A percentile compares a stretch with the other conserved stretches of the same genome.
Evolutionary conservation across 2,329 filamentous ascomycete genomes (phyloP).

Genomic region (Verticillium zaregamsianum): DNA sequence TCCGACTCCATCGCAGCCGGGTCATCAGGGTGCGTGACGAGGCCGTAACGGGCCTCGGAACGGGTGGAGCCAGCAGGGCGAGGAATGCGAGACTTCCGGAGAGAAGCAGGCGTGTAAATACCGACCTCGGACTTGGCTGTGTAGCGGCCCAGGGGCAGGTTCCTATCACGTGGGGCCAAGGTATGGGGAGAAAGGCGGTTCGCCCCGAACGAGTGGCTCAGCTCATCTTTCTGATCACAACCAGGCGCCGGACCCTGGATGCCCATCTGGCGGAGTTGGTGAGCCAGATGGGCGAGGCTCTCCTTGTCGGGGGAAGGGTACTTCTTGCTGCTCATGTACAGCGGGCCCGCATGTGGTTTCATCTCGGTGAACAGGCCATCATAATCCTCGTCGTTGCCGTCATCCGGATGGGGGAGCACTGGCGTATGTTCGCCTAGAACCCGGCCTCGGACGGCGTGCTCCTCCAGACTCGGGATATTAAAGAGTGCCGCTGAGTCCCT

Average conservation of each 20-base stretch:
- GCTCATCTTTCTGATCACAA: conserved; percentile 2
- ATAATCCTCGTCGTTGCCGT: not conserved
- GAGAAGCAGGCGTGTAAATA: not conserved
- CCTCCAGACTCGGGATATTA: not conserved
- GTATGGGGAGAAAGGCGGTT: conserved; percentile 2
- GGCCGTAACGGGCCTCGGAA: conserved; percentile 20
- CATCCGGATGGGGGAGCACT: not conserved
- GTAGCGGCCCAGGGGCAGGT: conserved; percentile 16
- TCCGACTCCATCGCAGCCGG: conserved; percentile 23
- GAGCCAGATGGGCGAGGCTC: conserved; percentile 31
- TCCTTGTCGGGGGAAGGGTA: conserved; percentile 41
- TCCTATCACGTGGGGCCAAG: conserved; percentile 22
- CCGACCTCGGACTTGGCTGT: not conserved
- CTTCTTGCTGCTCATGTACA: conserved; percentile 28
- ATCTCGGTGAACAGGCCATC: not conserved
- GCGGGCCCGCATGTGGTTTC: not conserved
- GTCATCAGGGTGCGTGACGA: conserved; percentile 16
- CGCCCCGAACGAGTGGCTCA: conserved; percentile 4
- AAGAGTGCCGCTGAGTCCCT: not conserved
- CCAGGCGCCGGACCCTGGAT: not conserved
- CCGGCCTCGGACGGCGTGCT: not conserved
- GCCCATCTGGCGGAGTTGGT: conserved; percentile 20
- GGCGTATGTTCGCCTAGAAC: not conserved
- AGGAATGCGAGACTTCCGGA: conserved; percentile 14
- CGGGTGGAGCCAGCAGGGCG: conserved; percentile 13